phyloP scores from a whole-genome alignment of 495 filamentous ascomycete species.

The Penicillium bovifimosum region DNA sequence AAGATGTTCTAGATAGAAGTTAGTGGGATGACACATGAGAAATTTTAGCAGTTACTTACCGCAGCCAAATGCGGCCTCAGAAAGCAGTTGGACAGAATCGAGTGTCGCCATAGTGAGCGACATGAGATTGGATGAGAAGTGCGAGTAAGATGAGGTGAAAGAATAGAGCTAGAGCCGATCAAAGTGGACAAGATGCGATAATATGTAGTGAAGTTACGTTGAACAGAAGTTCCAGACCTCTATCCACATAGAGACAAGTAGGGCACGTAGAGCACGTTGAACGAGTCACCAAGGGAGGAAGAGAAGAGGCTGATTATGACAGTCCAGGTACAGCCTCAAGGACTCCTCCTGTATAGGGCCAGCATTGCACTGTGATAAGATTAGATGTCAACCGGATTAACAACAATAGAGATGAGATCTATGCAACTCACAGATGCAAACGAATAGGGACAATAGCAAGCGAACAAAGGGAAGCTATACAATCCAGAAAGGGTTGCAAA shows the following conservation, averaged over 20 bases:
- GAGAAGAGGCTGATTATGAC: slow-evolving; percentile 1
- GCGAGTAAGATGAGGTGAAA: slow-evolving; percentile 2
- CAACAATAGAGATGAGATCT: neutral
- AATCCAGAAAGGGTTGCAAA: neutral
- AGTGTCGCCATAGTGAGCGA: slow-evolving; percentile 30
- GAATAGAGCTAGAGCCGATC: slow-evolving; percentile 2
- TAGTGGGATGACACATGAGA: slow-evolving; percentile 5
- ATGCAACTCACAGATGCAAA: slow-evolving; percentile 1
- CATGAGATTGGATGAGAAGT: slow-evolving; percentile 3
- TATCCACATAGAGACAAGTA: slow-evolving; percentile 1
- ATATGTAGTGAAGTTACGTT: neutral
- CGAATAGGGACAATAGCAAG: slow-evolving; percentile 1
- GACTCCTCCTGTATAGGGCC: slow-evolving; percentile 18
- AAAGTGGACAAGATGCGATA: neutral
- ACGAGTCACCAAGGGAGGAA: neutral
- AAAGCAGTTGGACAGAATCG: slow-evolving; percentile 31
- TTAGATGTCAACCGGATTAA: neutral
- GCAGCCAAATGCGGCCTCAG: slow-evolving; percentile 43
- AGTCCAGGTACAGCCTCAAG: slow-evolving; percentile 18
- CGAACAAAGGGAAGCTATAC: neutral
- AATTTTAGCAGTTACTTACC: slow-evolving; percentile 29
- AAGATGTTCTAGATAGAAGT: slow-evolving; percentile 35
- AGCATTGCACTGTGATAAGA: slow-evolving; percentile 22
- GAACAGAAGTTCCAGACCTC: slow-evolving; percentile 9
- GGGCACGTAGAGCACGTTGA: neutral